Evolutionary conservation across 306 rosid species (phyloP).

Genomic region (Hippophae tibetana): DNA sequence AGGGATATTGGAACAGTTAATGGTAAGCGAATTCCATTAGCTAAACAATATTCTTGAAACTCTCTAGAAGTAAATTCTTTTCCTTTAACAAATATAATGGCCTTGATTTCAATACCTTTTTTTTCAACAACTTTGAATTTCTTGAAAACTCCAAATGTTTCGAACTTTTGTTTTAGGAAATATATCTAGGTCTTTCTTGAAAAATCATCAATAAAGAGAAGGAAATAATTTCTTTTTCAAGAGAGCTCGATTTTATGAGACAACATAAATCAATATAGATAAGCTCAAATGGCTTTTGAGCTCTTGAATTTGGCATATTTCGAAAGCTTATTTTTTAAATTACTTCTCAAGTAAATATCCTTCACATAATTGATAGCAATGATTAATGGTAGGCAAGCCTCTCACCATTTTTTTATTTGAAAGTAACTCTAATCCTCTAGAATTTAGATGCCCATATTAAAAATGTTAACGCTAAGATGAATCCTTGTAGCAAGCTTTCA

Average conservation of each 20-base stretch:
- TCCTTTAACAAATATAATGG: not conserved
- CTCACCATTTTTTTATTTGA: not conserved
- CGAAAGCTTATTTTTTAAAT: not conserved
- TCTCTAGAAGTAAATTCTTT: not conserved
- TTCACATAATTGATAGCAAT: not conserved
- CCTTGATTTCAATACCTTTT: not conserved
- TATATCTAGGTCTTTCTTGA: not conserved
- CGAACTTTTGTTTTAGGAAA: no score
- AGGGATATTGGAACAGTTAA: not conserved
- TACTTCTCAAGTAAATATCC: not conserved
- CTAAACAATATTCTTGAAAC: not conserved
- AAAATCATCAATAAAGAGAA: not conserved
- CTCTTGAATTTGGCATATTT: not conserved
- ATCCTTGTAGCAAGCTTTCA: no score
- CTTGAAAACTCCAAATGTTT: not conserved
- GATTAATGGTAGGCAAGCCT: not conserved
- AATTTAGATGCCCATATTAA: no score
- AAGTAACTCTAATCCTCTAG: no score
- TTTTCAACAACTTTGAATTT: not conserved
- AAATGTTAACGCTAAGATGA: no score
- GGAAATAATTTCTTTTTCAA: slow-evolving; percentile 1
- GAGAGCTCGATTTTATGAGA: not conserved
- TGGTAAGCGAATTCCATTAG: not conserved
- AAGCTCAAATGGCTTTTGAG: not conserved
- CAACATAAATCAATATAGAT: not conserved